These are phyloP conservation scores for Cenchrus purpureus DNA, from an alignment of 176 grass and related monocot genomes.

Conservation along the genomic window DNA sequence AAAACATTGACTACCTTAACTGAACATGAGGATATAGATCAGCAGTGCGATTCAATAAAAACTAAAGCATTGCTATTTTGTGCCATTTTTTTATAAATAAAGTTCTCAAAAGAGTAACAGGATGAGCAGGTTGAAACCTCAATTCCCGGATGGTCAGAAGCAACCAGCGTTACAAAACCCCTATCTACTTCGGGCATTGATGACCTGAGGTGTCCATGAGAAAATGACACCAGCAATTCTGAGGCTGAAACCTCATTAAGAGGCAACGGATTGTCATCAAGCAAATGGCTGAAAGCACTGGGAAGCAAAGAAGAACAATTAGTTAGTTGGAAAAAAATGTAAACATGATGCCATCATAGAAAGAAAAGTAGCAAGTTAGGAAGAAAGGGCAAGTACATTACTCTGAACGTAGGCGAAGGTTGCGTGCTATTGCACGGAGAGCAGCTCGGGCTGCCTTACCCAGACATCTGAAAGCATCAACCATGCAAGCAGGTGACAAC, in stretches of 20 bases:
- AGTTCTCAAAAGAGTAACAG: neutral
- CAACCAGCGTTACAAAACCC: constrained; percentile 67
- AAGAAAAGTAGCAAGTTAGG: neutral
- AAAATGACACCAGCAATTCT: constrained; percentile 60
- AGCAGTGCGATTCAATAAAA: constrained; percentile 8
- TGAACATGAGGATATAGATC: constrained; percentile 3
- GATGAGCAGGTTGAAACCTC: constrained; percentile 50
- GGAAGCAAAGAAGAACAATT: constrained; percentile 20
- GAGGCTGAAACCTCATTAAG: constrained; percentile 67
- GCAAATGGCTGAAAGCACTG: constrained; percentile 76
- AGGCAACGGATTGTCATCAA: constrained; percentile 78
- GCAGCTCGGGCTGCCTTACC: constrained; percentile 70
- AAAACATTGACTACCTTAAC: neutral
- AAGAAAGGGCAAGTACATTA: constrained; percentile 34
- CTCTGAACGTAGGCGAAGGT: constrained; percentile 71
- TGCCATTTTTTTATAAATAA: neutral
- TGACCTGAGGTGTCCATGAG: constrained; percentile 40
- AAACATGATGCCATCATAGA: neutral
- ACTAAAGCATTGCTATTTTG: neutral
- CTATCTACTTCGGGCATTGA: constrained; percentile 64
- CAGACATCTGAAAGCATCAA: constrained; percentile 73
- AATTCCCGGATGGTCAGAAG: constrained; percentile 70
- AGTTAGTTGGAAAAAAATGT: constrained; percentile 17
- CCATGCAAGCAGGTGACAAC: constrained; percentile 70
- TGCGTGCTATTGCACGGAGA: constrained; percentile 69